Evolutionary conservation across 306 rosid genomes (phyloP).

Genomic region (Vigna hirtella): DNA sequence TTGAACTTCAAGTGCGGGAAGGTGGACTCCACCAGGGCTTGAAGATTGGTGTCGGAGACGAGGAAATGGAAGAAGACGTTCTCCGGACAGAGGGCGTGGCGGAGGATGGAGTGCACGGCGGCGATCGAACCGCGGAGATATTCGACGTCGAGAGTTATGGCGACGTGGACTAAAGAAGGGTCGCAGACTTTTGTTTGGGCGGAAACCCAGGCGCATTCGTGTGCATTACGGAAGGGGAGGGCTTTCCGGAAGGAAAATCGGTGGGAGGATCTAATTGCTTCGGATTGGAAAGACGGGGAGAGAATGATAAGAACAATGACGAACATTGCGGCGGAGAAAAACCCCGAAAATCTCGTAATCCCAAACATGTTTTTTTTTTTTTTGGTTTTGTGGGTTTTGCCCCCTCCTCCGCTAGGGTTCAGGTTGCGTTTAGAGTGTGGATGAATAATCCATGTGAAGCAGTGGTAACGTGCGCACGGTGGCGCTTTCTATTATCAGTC

Average conservation of each 20-base stretch:
- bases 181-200: constrained; percentile 46
- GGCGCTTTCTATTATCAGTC: not conserved
- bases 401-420: not conserved
- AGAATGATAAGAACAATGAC: constrained; percentile 46
- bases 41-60: constrained; percentile 55
- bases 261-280: constrained; percentile 69
- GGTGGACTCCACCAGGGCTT: constrained; percentile 57
- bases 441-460: constrained; percentile 40
- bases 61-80: constrained; percentile 71
- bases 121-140: constrained; percentile 84
- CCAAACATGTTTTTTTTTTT: constrained; percentile 54
- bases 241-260: constrained; percentile 57
- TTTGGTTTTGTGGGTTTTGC: constrained; percentile 5
- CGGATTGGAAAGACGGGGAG: constrained; percentile 74
- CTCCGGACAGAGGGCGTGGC: constrained; percentile 68
- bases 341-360: constrained; percentile 64
- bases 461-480: constrained; percentile 4
- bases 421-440: constrained; percentile 38
- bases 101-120: constrained; percentile 72
- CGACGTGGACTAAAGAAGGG: constrained; percentile 69
- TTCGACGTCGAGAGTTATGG: constrained; percentile 68
- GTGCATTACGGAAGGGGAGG: constrained; percentile 58
- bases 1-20: constrained; percentile 64
- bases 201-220: constrained; percentile 43
- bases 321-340: constrained; percentile 68